Base-by-base conservation (phyloP, 371 early-diverging fungal species). In the Conidiobolus incongruus region DNA sequence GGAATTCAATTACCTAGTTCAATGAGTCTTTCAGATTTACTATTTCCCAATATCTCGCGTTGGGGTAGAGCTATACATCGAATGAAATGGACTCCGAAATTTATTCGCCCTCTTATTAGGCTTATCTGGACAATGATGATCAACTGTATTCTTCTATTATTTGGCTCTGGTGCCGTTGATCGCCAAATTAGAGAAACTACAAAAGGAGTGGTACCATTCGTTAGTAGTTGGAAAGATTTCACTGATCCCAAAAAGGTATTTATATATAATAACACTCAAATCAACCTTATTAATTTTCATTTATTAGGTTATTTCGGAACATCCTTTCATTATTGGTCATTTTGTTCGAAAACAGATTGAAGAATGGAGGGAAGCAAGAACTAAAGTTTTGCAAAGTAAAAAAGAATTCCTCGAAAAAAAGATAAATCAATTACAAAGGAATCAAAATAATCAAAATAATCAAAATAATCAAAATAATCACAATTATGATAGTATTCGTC, bases 321-420 rank as follows among this genome's bases (percentile, higher is more conserved):
- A 49, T 30, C 49, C 49, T 3, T 49, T 44, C 33, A 38, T 49
- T 23, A 21, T 49, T 11, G 49, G 49, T 2, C 38, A 49, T 24
- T 49, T 35, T 20, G 49, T 49, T 1, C 35, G 32, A 1, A 34
- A 37, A 8, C 33, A 44, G 6, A 37, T 49, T 1, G 49, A 49
- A 29, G 12, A 16, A 6, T 49, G 49, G 49, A 42, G 48, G 22
- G 33, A n/a, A 19, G 47, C n/a, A 13, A 11, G 16, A 31, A 33
- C 28, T 15, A 11, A 16, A 35, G 6, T 35, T 10, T 16, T 35
- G 15, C 7, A 35, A 6, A 15, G 15, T 13, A 35, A 35, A 16
- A 35, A 35, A 16, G 35, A 11, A 6, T 13, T 35, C 11, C 15
- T 35, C 7, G 16, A 10, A 6, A 15, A 35, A 15, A 35, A 35